These are phyloP conservation scores for Ottelia alismoides DNA, from an alignment of 106 monocot genomes.

Conservation along the genomic window DNA sequence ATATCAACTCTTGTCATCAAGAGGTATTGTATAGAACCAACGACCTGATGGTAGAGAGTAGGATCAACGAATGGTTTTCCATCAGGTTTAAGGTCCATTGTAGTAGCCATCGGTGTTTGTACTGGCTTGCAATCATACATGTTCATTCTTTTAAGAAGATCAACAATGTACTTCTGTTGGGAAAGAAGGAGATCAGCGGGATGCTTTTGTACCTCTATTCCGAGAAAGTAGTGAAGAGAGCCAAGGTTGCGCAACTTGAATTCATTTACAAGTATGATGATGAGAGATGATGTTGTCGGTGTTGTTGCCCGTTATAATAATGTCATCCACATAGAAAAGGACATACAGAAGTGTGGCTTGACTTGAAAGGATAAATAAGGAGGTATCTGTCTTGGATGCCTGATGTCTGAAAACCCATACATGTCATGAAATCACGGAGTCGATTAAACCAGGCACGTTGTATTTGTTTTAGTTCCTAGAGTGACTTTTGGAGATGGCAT, in stretches of 20 bases:
- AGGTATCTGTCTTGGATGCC: neutral
- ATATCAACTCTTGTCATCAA: too few species aligned
- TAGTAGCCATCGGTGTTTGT: too few species aligned
- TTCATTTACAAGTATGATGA: neutral
- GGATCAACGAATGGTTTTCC: too few species aligned
- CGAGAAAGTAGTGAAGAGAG: neutral
- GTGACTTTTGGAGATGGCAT: neutral
- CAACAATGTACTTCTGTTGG: neutral
- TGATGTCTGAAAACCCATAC: neutral
- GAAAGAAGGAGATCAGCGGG: neutral
- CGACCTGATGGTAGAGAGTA: too few species aligned
- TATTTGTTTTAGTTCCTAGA: neutral
- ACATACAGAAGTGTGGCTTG: neutral
- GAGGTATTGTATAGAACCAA: too few species aligned
- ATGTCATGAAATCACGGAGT: neutral
- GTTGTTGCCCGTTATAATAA: neutral
- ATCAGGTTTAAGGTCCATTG: too few species aligned
- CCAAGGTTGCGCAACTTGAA: neutral
- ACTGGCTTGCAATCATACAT: too few species aligned
- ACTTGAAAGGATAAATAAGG: neutral
- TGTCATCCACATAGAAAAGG: slow-evolving; percentile 1
- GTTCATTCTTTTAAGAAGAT: too few species aligned
- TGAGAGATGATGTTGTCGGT: neutral
- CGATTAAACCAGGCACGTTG: neutral
- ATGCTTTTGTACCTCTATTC: neutral